Base-by-base conservation (phyloP, 208 protist genomes). In the Leptomonas pyrrhocoris region DNA sequence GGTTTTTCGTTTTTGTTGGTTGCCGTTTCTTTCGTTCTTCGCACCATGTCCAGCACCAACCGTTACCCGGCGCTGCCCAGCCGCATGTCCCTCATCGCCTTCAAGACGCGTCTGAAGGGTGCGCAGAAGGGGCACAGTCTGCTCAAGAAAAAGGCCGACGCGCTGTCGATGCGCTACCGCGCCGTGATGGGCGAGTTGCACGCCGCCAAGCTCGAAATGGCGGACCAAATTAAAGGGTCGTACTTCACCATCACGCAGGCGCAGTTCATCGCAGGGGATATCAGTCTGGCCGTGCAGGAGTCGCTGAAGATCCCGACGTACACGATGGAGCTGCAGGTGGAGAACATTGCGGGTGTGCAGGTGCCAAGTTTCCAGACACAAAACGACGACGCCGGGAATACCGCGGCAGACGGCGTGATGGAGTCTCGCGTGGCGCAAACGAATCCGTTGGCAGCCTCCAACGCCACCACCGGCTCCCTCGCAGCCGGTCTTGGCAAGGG, bases 121-220 rank as follows among this genome's bases (percentile, higher is more conserved):
- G 99, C 99, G 6, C 83, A 98, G 79, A 99, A 98, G 75, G 99
- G 99, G 12, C 97, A 99, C 89, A 95, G 85, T 55, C 90, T 99
- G 53, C 90, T 99, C 30, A 99, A 99, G 88, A 99, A 99, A 80
- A 99, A 99, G 84, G 88, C 95, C 25, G 99, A 99, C 84, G 99
- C 99, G 18, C 89, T 99, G n/a, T 96, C 88, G 18, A 74, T 99
- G 61, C 88, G 95, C 46, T 99, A 99, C 87, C 89, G 98, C 65
- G 53, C 77, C 25, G 94, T 99, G 66, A 85, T 99, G 73, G 83
- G 79, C 21, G 89, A 99, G 57, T 97, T 99, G 68, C 94, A 88
- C 46, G 84, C 90, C 18, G 88, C 90, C 0, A 97, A 98, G 69
- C 75, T 96, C 7, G 85, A 95, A 38, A 84, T 96, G 77, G 82